These are phyloP conservation scores for Gautieria morchelliformis DNA, from an alignment of 768 basidiomycete species.

Conservation along the genomic window DNA sequence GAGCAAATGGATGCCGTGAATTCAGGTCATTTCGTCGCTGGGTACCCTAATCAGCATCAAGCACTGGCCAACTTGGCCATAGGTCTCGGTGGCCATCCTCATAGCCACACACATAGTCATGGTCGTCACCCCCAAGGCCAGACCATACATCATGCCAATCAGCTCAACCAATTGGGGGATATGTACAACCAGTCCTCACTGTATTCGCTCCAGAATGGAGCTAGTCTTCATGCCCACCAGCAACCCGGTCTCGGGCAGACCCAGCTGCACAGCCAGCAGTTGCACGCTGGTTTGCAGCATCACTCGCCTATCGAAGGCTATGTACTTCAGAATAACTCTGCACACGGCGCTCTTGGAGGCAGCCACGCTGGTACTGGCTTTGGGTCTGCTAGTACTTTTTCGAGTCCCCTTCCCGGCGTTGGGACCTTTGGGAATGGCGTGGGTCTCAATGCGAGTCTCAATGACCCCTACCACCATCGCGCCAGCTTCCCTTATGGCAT, in stretches of 20 bases:
- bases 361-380: constrained; percentile 44
- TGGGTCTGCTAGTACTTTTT: constrained; percentile 15
- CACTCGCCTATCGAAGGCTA: constrained; percentile 68
- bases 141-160: constrained; percentile 31
- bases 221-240: constrained; percentile 27
- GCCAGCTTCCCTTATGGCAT: constrained; percentile 70
- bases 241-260: constrained; percentile 34
- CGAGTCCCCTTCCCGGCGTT: constrained; percentile 26
- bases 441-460: constrained; percentile 41
- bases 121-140: constrained; percentile 30
- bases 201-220: constrained; percentile 6
- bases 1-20: constrained; percentile 58
- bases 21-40: constrained; percentile 10
- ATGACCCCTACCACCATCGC: constrained; percentile 60
- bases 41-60: constrained; percentile 54
- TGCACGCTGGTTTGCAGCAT: constrained; percentile 36
- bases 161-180: constrained; percentile 47
- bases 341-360: constrained; percentile 27
- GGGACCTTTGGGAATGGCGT: constrained; percentile 40
- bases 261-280: constrained; percentile 37
- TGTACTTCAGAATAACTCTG: constrained; percentile 64
- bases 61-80: constrained; percentile 50
- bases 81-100: constrained; percentile 38
- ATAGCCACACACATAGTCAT: constrained; percentile 48
- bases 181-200: constrained; percentile 33